Evolutionary conservation across 345 rosid genomes (phyloP), one percentile per base, ranked within the genome.

Genomic region (Lumnitzera racemosa): DNA sequence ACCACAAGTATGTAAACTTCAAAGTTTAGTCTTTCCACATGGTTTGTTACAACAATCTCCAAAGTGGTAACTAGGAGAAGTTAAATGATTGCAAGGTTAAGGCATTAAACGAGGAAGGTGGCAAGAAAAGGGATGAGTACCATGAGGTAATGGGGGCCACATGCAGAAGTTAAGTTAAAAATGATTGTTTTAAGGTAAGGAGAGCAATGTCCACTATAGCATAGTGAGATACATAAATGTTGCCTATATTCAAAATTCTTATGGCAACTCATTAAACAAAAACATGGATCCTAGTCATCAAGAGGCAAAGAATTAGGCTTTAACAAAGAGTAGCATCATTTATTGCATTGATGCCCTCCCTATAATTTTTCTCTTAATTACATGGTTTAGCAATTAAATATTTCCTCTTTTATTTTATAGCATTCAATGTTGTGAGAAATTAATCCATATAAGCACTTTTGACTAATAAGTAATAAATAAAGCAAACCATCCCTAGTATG

Each of bases 201-300:
- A 74, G 92, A 86, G 67, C 96, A 94, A 58, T 94, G 96, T 29
- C 96, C 97, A 74, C 90, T 88, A 65, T 94, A 96, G 81, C 97
- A 94, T 46, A 83, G 68, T 4, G 90, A 74, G 62, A 88, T 89
- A 74, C 99, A 94, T 56, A 81, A 74, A 81, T 94, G 96, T 61
- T 88, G 96, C 51, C 92, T 89, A 50, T 97, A 90, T 66, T 95
- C 83, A 50, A 88, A 82, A 76, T 86, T 88, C 85, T 94, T 94
- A 55, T 81, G 92, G 70, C 97, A 94, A 6, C 84, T 69, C 79
- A 90, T 76, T 58, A 88, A 89, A 72, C 97, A 90, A 47, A 82
- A 76, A 70, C 90, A 96, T 12, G 88, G 90, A 70, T 94, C 95
- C 96, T 90, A 84, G 31, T 76, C 77, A 13, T 79, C 85, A 57